A percentile compares a stretch with the other conserved stretches of the same genome.
These are phyloP conservation scores for Geranium incanum DNA, from an alignment of 441 rosid species.

Conservation along the genomic window DNA sequence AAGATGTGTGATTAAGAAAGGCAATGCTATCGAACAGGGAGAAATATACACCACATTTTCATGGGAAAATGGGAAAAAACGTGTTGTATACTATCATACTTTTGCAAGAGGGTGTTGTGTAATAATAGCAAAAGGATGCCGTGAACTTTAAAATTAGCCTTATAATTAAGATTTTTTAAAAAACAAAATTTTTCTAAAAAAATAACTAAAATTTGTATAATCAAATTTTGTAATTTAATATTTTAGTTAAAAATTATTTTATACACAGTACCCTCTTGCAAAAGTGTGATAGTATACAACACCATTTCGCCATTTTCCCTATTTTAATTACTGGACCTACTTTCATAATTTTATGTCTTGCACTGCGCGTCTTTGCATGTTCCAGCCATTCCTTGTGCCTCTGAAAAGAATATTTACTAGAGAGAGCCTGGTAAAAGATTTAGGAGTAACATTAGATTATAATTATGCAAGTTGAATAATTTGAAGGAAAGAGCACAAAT, in stretches of 20 bases:
- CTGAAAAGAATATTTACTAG: conserved; percentile 88
- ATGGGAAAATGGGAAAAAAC: no score
- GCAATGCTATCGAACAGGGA: background rate
- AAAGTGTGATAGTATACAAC: no score
- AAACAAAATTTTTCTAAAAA: no score
- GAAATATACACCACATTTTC: background rate
- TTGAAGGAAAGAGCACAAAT: background rate
- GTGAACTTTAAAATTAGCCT: no score
- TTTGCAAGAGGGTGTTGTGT: no score
- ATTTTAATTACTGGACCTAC: conserved; percentile 34
- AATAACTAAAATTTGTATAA: no score
- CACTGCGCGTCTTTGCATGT: conserved; percentile 93
- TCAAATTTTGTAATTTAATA: no score
- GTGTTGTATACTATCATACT: no score
- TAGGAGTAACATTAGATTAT: background rate
- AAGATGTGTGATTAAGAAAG: conserved; percentile 14
- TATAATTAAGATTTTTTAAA: no score
- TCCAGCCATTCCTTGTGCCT: conserved; percentile 93
- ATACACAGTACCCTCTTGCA: no score
- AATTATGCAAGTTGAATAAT: background rate
- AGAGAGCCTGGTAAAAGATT: conserved; percentile 49
- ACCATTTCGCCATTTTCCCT: background rate
- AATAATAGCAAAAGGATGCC: no score
- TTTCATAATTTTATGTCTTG: conserved; percentile 95
- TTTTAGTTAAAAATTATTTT: no score